phyloP scores from a whole-genome alignment of 2,329 filamentous ascomycete species.

The Arachnomyces sp. region DNA sequence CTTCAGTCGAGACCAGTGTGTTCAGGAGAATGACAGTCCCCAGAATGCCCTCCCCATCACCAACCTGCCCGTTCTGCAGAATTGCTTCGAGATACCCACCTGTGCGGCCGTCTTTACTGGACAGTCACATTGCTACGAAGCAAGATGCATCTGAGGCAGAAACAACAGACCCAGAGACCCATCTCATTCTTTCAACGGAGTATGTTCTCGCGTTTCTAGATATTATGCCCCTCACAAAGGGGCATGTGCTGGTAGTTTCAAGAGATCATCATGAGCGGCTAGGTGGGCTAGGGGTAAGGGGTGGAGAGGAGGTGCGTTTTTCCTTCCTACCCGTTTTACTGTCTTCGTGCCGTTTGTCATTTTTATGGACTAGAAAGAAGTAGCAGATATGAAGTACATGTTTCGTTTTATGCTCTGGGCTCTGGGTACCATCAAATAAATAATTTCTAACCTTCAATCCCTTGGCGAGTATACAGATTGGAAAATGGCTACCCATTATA shows the following conservation, averaged over 20 bases:
- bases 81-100: constrained; percentile 46
- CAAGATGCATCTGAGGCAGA: constrained; percentile 10
- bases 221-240: constrained; percentile 76
- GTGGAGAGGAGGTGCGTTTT: constrained; percentile 58
- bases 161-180: constrained; percentile 16
- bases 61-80: constrained; percentile 49
- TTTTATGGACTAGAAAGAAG: background rate
- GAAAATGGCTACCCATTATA: constrained; percentile 39
- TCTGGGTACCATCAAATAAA: constrained; percentile 1
- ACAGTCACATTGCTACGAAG: constrained; percentile 20
- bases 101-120: constrained; percentile 17
- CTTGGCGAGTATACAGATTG: constrained; percentile 25
- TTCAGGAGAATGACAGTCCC: too few species aligned
- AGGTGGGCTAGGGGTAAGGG: constrained; percentile 55
- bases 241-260: constrained; percentile 76
- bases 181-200: constrained; percentile 68
- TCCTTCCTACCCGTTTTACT: constrained; percentile 22
- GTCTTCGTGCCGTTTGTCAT: constrained; percentile 2
- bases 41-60: constrained; percentile 1
- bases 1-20: constrained; percentile 9
- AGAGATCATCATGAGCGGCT: constrained; percentile 70
- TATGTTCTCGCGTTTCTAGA: constrained; percentile 81
- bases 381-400: too few species aligned
- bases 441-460: background rate
- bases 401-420: too few species aligned